phyloP scores from a whole-genome alignment of 352 stramenopile species.

The Blastocystis sp. region DNA sequence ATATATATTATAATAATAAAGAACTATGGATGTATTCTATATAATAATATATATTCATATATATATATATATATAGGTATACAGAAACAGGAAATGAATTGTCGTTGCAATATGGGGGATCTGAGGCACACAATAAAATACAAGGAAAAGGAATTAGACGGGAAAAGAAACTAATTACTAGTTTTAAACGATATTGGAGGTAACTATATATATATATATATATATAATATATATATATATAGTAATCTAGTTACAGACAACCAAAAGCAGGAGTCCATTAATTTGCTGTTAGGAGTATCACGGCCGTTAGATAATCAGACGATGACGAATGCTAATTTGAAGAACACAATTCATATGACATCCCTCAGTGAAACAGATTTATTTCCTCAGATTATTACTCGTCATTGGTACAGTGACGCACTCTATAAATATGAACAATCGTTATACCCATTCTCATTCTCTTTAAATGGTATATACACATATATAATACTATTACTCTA shows the following conservation, averaged over 20 bases:
- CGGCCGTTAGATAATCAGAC: no score
- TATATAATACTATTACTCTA: no score
- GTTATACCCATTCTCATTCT: no score
- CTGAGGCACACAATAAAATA: conserved; percentile 94
- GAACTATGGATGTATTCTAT: conserved; percentile 55
- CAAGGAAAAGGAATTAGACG: conserved; percentile 43
- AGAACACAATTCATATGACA: no score
- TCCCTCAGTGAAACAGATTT: no score
- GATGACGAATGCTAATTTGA: no score
- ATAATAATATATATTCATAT: no score
- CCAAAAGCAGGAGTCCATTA: conserved; percentile 94
- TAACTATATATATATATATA: conserved; percentile 56
- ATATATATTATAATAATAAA: conserved; percentile 32
- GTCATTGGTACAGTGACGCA: no score
- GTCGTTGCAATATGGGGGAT: conserved; percentile 94
- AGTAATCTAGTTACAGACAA: conserved; percentile 96
- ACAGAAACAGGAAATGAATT: conserved; percentile 89
- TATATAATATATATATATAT: conserved; percentile 92
- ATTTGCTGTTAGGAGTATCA: conserved; percentile 90
- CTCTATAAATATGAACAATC: no score
- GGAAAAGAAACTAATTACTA: conserved; percentile 30
- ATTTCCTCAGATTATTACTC: no score
- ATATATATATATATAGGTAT: conserved; percentile 88
- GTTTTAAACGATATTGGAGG: conserved; percentile 40
- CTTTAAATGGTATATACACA: no score